These are phyloP conservation scores for Blastobotrys ciferrii DNA, from an alignment of 1,139 yeast genomes.

Conservation along the genomic window DNA sequence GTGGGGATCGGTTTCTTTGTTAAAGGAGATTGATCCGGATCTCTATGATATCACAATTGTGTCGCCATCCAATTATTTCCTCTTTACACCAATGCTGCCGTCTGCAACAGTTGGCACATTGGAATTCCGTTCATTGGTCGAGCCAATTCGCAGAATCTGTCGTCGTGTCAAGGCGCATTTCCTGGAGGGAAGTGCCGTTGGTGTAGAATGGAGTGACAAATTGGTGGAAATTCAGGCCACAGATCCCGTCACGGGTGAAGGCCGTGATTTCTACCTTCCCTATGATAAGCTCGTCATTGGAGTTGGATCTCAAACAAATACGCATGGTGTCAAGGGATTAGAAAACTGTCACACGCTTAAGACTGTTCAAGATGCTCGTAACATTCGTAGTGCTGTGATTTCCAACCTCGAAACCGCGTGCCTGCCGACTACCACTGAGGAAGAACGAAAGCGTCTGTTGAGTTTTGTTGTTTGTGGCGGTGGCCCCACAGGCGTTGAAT, in stretches of 20 bases:
- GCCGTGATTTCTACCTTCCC: slow-evolving; percentile 51
- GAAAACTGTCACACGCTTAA: slow-evolving; percentile 57
- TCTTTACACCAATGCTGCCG: slow-evolving; percentile 59
- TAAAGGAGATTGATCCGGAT: slow-evolving; percentile 45
- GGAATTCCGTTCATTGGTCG: slow-evolving; percentile 51
- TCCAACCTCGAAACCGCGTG: slow-evolving; percentile 57
- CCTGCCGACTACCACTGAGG: slow-evolving; percentile 57
- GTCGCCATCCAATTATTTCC: slow-evolving; percentile 59
- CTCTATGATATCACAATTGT: slow-evolving; percentile 59
- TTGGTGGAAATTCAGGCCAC: slow-evolving; percentile 51
- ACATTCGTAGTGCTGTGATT: slow-evolving; percentile 52
- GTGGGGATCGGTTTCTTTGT: slow-evolving; percentile 48
- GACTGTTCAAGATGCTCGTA: slow-evolving; percentile 64
- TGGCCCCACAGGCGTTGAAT: slow-evolving; percentile 70
- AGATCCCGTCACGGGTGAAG: slow-evolving; percentile 41
- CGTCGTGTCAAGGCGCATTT: slow-evolving; percentile 51
- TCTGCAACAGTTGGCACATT: slow-evolving; percentile 61
- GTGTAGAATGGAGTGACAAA: slow-evolving; percentile 50
- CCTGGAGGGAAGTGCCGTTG: slow-evolving; percentile 55
- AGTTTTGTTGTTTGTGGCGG: slow-evolving; percentile 70
- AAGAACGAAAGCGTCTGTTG: slow-evolving; percentile 54
- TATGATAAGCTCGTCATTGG: slow-evolving; percentile 63
- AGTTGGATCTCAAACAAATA: slow-evolving; percentile 62
- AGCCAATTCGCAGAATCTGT: slow-evolving; percentile 55
- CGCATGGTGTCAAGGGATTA: slow-evolving; percentile 65